These are phyloP conservation scores for Reutealis trisperma DNA, from an alignment of 345 rosid species.

Conservation along the genomic window DNA sequence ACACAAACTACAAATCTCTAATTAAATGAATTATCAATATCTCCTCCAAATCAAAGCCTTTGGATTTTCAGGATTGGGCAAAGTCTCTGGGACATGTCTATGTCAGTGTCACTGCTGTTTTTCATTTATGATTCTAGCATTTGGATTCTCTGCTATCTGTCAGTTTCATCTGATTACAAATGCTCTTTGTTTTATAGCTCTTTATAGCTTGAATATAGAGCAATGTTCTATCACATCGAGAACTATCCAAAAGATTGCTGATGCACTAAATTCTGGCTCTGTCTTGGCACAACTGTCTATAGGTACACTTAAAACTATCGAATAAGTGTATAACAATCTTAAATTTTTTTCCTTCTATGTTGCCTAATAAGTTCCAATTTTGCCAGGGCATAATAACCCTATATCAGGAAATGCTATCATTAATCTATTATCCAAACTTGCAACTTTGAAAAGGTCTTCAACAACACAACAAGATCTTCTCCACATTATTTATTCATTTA, in stretches of 20 bases:
- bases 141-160: not conserved
- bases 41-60: constrained; percentile 12
- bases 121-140: not conserved
- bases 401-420: constrained; percentile 63
- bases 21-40: not conserved
- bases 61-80: not conserved
- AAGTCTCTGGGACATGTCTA: constrained; percentile 4
- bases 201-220: constrained; percentile 78
- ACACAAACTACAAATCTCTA: not conserved
- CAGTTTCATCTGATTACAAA: not conserved
- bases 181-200: constrained; percentile 49
- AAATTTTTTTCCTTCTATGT: constrained; percentile 7
- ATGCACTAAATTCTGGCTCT: constrained; percentile 58
- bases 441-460: constrained; percentile 59
- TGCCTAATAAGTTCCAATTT: constrained; percentile 14
- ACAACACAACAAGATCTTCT: constrained; percentile 3
- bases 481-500: not conserved
- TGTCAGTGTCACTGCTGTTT: not conserved
- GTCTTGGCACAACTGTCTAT: constrained; percentile 69
- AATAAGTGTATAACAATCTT: constrained; percentile 12
- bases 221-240: constrained; percentile 83
- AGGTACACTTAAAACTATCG: constrained; percentile 44
- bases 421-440: constrained; percentile 62
- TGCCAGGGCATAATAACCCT: constrained; percentile 69
- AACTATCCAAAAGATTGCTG: constrained; percentile 73